Evolutionary conservation across 1,284 basidiomycete genomes (phyloP), one percentile per base, ranked within the genome.

Genomic region (Naganishia sp.): DNA sequence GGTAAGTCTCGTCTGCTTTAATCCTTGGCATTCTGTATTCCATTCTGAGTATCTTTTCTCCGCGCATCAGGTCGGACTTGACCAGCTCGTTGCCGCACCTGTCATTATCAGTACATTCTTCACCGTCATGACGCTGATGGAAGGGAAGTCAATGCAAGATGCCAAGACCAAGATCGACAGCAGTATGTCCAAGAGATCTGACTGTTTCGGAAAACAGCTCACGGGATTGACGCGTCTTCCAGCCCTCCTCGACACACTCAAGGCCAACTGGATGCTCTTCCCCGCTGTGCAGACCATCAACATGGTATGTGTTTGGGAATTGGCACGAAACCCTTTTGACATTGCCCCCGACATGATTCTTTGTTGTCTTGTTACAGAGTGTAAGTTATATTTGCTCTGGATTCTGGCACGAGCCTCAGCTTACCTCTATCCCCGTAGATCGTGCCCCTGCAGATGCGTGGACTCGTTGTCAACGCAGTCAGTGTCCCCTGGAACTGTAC

Each of bases 81-180:
- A 83, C 72, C 82, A 83, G 71, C 80, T 82, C 66, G 70, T 75
- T 2, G 76, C 81, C 60, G 80, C 81, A 3, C 82, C 82, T 0
- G 63, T 72, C n/a, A 73, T 81, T 15, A 63, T 79, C 55, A 71
- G 72, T 9, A 72, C 76, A n/a, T 83, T 82, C 75, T 83, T 82
- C 77, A 77, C 78, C 6, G 72, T 73, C 48, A 82, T 81, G 75
- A 78, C 80, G 2, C 68, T 81, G 5, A 70, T 80, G 44, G 82
- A 83, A 69, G 81, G 81, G 56, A 80, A 81, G 70, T 73, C 73
- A 42, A 49, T 79, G 48, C 67, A 73, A 10, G 79, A 77, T 16
- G 80, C 76, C 50, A 75, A 78, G 71, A 66, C 70, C 46, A 81
- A 81, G 71, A 75, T 78, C 72, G 64, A 55, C 18, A 56, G 33